Conservation (phyloP, 139 green algal genomes). For the Tetraselmis striata region DNA sequence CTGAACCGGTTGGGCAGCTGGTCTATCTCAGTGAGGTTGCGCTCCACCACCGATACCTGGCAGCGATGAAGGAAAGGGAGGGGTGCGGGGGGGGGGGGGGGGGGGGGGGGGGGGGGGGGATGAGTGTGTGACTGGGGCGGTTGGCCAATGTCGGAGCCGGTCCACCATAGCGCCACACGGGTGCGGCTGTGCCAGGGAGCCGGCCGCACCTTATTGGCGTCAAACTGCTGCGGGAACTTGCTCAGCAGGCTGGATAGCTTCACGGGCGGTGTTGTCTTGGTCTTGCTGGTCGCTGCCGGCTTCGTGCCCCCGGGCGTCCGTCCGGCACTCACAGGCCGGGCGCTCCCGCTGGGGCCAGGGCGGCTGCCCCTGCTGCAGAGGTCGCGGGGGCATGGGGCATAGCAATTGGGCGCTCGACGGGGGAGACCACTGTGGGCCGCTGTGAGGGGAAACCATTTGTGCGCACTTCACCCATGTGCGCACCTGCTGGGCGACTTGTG, state of each 20-base stretch:
- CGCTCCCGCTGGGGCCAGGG: neutral
- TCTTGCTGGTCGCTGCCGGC: too few species aligned
- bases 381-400: neutral
- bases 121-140: too few species aligned
- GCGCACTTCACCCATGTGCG: too few species aligned
- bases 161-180: too few species aligned
- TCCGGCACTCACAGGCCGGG: neutral
- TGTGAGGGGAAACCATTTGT: too few species aligned
- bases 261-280: too few species aligned
- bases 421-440: too few species aligned
- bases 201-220: neutral
- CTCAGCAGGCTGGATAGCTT: neutral
- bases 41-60: neutral
- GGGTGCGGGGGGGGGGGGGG: too few species aligned
- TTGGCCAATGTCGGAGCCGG: too few species aligned
- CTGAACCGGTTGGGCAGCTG: neutral
- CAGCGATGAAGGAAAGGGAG: too few species aligned
- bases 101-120: too few species aligned
- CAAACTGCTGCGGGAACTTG: neutral
- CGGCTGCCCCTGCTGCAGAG: neutral
- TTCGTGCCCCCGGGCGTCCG: neutral
- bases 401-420: neutral
- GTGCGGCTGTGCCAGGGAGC: too few species aligned
- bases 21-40: neutral
- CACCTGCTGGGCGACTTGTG: neutral